Percentiles rank a stretch among this genome's conserved stretches.
Evolutionary conservation across 805 yeast genomes (phyloP).

Genomic region (Yarrowia keelungensis): DNA sequence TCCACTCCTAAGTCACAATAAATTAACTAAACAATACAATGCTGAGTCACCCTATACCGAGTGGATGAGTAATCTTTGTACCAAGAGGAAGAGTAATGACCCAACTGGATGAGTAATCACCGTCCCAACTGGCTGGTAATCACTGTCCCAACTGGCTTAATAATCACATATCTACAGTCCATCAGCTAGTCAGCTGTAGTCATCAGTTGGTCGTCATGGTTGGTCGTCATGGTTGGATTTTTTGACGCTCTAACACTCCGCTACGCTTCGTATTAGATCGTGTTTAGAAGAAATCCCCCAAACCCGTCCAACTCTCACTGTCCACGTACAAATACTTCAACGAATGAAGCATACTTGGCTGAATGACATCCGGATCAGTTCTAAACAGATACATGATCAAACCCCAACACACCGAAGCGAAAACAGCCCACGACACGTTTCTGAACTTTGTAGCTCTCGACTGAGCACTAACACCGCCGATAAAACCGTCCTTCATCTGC

Average conservation of each 20-base stretch:
- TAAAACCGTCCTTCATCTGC: slow-evolving; percentile 40
- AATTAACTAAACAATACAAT: slow-evolving; percentile 24
- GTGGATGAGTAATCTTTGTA: too few species aligned
- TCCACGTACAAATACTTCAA: slow-evolving; percentile 77
- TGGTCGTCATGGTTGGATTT: too few species aligned
- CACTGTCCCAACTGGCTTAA: too few species aligned
- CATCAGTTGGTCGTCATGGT: too few species aligned
- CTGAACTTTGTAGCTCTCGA: slow-evolving; percentile 42
- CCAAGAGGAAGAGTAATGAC: too few species aligned
- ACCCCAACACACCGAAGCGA: slow-evolving; percentile 75
- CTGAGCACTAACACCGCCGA: slow-evolving; percentile 8
- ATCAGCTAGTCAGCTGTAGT: too few species aligned
- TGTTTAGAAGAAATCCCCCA: slow-evolving; percentile 43
- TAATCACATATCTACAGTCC: too few species aligned
- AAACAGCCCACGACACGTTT: slow-evolving; percentile 60
- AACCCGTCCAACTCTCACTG: slow-evolving; percentile 55
- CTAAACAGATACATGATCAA: slow-evolving; percentile 73
- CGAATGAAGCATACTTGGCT: slow-evolving; percentile 67
- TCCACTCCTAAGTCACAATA: slow-evolving; percentile 13
- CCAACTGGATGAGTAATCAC: too few species aligned
- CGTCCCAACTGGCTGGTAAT: too few species aligned
- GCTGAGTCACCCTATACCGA: too few species aligned
- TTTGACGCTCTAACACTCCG: too few species aligned
- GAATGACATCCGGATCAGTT: slow-evolving; percentile 66
- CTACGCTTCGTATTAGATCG: too few species aligned